Percentiles rank a stretch among this genome's conserved stretches.
phyloP scores from a whole-genome alignment of 768 basidiomycete species.

The Amanita jacksonii region DNA sequence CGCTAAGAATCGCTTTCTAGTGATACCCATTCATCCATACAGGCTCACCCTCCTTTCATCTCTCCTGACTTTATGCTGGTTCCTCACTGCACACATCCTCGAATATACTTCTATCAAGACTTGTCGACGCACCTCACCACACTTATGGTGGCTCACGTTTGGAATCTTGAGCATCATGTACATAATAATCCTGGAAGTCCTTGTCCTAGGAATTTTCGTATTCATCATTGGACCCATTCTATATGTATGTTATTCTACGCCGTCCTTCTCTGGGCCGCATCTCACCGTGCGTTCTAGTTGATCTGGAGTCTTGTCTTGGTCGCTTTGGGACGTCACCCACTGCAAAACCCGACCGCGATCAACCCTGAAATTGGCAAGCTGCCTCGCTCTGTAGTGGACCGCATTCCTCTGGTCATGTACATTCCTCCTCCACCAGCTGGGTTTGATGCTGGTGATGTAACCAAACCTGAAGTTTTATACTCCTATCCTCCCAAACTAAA shows the following conservation, averaged over 20 bases:
- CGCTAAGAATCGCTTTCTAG: slow-evolving; percentile 12
- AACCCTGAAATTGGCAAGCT: slow-evolving; percentile 74
- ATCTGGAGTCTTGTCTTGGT: slow-evolving; percentile 73
- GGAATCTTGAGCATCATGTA: slow-evolving; percentile 75
- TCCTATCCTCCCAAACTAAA: slow-evolving; percentile 50
- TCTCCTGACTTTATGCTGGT: slow-evolving; percentile 71
- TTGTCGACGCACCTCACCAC: slow-evolving; percentile 66
- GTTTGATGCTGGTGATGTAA: slow-evolving; percentile 24
- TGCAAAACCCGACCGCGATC: slow-evolving; percentile 65
- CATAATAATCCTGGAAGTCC: slow-evolving; percentile 56
- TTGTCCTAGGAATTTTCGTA: slow-evolving; percentile 66
- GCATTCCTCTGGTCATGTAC: slow-evolving; percentile 78
- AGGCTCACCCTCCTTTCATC: slow-evolving; percentile 61
- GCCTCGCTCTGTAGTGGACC: slow-evolving; percentile 60
- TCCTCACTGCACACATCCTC: slow-evolving; percentile 71
- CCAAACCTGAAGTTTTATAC: slow-evolving; percentile 37
- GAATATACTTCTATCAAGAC: slow-evolving; percentile 67
- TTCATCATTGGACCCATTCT: slow-evolving; percentile 73
- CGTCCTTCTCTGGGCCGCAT: not conserved
- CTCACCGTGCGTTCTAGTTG: slow-evolving; percentile 32
- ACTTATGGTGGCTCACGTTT: slow-evolving; percentile 83
- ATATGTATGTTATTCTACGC: slow-evolving; percentile 43
- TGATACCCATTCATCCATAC: not conserved
- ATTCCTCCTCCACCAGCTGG: slow-evolving; percentile 61
- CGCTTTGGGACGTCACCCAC: slow-evolving; percentile 70